phyloP scores from a whole-genome alignment of 805 yeast species.

The Teunomyces cretensis region DNA sequence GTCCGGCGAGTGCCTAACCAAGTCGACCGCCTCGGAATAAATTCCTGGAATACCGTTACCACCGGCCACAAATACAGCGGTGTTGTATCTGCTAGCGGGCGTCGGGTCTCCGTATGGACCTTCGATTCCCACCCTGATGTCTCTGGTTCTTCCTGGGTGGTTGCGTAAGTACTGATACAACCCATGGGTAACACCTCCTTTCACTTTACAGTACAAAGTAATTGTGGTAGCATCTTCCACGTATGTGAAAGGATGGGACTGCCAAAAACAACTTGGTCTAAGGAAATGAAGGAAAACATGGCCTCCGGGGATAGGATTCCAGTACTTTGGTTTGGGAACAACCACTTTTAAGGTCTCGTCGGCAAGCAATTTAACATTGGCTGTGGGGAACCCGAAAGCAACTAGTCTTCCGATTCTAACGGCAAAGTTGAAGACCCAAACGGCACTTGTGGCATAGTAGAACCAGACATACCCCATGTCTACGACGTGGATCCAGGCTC shows the following conservation, averaged over 20 bases:
- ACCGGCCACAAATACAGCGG: constrained; percentile 63
- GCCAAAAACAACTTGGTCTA: constrained; percentile 38
- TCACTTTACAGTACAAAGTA: constrained; percentile 34
- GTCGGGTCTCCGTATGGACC: constrained; percentile 69
- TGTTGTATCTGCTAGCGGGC: constrained; percentile 49
- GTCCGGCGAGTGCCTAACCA: constrained; percentile 19
- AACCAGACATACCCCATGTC: constrained; percentile 31
- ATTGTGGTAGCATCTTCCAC: constrained; percentile 20
- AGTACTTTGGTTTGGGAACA: constrained; percentile 35
- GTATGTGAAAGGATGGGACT: constrained; percentile 44
- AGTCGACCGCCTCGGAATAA: constrained; percentile 36
- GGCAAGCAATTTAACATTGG: constrained; percentile 27
- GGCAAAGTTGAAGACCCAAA: constrained; percentile 38
- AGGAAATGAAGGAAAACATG: constrained; percentile 41
- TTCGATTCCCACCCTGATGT: constrained; percentile 44
- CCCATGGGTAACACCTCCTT: constrained; percentile 36
- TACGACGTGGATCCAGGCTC: constrained; percentile 47
- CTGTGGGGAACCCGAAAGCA: constrained; percentile 35
- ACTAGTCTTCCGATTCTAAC: constrained; percentile 27
- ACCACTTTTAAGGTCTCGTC: constrained; percentile 38
- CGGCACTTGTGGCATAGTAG: constrained; percentile 31
- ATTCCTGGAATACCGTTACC: constrained; percentile 74
- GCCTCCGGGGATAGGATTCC: constrained; percentile 41
- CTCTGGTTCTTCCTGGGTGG: constrained; percentile 26
- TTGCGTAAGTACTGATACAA: constrained; percentile 24